Base-by-base conservation (phyloP, 2,329 filamentous ascomycete species). In the Aplosporella prunicola region DNA sequence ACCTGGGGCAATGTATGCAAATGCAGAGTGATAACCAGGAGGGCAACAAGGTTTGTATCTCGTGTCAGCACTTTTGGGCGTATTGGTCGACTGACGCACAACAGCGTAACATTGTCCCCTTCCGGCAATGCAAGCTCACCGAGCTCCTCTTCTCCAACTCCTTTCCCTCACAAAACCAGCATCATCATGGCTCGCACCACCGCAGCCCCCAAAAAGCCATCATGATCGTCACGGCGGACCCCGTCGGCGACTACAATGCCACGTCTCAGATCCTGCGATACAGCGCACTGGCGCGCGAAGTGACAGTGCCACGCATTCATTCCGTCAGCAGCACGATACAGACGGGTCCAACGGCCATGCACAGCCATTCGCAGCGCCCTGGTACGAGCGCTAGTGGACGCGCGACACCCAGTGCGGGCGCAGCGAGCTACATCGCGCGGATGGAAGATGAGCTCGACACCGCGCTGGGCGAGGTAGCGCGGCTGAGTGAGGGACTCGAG, bases 151-250 rank as follows among this genome's bases (percentile, higher is more conserved):
- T 71, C 55, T 66, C 61, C 38, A 70, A 71, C 51, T 67, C 61
- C 20, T 68, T 67, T 49, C 49, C 56, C 0, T 56, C 71, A 0
- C 53, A 69, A 35, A 51, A 64, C 51, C 11, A 64, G 37, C 43
- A 67, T 47, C 57, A 56, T 30, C 56, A 59, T 42, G 47, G 55
- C 17, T 48, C 53, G 14, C 49, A 53, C 58, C 67, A 71, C 10
- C 76, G 79, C 11, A 76, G 78, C 45, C 82, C 86, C 0, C 91
- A 96, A 56, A 88, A 82, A 51, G 88, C 81, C 1, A 78, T 93
- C 50, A 96, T 98, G 88, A 82, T 98, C 40, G 89, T 96, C 11
- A 94, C 89, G 0, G 91, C 89, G 3, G 89, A 98, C 52, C 85
- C 91, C 0, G 63, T 83, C 9, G 89, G 91, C 24, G 91, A 98